These are phyloP conservation scores for Coemansia guatemalensis DNA, from an alignment of 192 early-diverging fungal species.

Conservation along the genomic window DNA sequence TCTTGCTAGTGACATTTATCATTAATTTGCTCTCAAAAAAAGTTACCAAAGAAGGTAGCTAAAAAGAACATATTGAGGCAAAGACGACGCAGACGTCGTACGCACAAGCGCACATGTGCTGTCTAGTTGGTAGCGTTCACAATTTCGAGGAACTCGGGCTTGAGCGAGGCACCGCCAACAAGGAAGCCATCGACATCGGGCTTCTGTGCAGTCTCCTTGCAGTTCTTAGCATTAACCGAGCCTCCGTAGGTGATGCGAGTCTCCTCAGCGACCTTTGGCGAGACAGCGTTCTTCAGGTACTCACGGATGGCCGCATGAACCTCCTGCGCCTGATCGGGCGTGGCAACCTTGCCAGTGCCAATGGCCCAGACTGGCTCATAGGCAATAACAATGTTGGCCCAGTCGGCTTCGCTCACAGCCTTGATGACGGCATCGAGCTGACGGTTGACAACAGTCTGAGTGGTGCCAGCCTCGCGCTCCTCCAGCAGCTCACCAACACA, in stretches of 20 bases:
- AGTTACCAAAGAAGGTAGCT: not conserved
- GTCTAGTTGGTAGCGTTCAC: conserved; percentile 46
- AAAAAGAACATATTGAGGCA: too few species aligned
- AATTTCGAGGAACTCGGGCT: conserved; percentile 83
- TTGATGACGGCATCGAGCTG: conserved; percentile 87
- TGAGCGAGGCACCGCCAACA: conserved; percentile 97
- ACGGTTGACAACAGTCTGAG: conserved; percentile 81
- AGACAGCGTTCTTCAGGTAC: conserved; percentile 86
- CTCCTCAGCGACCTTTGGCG: conserved; percentile 75
- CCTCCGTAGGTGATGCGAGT: conserved; percentile 98
- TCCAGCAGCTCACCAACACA: conserved; percentile 96
- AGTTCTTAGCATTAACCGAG: conserved; percentile 89
- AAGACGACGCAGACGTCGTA: too few species aligned
- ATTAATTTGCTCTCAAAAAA: not conserved
- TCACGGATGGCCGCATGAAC: conserved; percentile 85
- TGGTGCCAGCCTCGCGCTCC: conserved; percentile 88
- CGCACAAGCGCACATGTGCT: too few species aligned
- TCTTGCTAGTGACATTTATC: too few species aligned
- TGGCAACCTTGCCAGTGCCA: conserved; percentile 98
- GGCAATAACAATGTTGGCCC: conserved; percentile 94
- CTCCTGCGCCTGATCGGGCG: conserved; percentile 95
- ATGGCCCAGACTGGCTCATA: conserved; percentile 99
- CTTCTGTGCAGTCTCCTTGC: conserved; percentile 75
- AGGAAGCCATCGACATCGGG: conserved; percentile 98
- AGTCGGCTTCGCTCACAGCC: conserved; percentile 69